phyloP scores from a whole-genome alignment of 768 basidiomycete genomes.

The Pleurotus djamor region DNA sequence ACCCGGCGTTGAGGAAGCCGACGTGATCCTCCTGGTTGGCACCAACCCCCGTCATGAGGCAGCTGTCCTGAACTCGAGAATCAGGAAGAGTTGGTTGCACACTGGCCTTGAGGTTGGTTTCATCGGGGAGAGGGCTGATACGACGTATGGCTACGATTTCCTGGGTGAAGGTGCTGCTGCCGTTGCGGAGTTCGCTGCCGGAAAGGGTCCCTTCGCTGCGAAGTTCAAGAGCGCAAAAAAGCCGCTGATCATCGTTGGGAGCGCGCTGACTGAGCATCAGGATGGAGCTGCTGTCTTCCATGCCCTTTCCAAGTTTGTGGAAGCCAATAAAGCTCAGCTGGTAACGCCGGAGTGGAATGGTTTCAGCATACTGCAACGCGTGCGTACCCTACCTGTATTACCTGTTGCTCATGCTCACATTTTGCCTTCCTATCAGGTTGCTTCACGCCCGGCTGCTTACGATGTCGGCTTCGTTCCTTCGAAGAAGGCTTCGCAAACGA shows the following conservation, averaged over 20 bases:
- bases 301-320: slow-evolving; percentile 75
- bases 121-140: slow-evolving; percentile 89
- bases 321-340: slow-evolving; percentile 71
- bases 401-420: background rate
- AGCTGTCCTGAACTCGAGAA: slow-evolving; percentile 94
- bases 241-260: slow-evolving; percentile 92
- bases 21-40: slow-evolving; percentile 90
- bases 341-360: slow-evolving; percentile 95
- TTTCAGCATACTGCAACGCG: slow-evolving; percentile 89
- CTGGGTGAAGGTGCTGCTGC: slow-evolving; percentile 77
- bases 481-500: slow-evolving; percentile 65
- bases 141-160: slow-evolving; percentile 91
- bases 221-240: slow-evolving; percentile 89
- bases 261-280: slow-evolving; percentile 78
- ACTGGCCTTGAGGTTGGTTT: slow-evolving; percentile 83
- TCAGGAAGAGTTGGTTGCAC: slow-evolving; percentile 93
- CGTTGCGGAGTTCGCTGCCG: slow-evolving; percentile 72
- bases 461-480: slow-evolving; percentile 94
- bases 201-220: slow-evolving; percentile 76
- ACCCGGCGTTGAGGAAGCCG: slow-evolving; percentile 86
- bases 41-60: slow-evolving; percentile 98
- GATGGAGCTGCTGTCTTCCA: slow-evolving; percentile 81
- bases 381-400: slow-evolving; percentile 33
- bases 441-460: slow-evolving; percentile 91
- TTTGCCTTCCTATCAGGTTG: slow-evolving; percentile 48